phyloP scores from a whole-genome alignment of 1,139 yeast genomes.

The Candida sp. region DNA sequence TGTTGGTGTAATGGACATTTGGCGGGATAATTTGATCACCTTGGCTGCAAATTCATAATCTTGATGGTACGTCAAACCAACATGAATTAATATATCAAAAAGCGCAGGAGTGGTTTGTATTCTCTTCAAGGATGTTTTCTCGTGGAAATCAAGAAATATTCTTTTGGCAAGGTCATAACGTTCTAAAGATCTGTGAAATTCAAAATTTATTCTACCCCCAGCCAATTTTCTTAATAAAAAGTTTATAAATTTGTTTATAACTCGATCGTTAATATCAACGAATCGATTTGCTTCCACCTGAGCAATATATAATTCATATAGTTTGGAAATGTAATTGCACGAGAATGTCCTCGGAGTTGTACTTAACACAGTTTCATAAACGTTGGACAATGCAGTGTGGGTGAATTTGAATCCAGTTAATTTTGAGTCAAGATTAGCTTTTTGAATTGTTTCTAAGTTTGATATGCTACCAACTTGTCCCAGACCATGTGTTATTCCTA shows the following conservation, averaged over 20 bases:
- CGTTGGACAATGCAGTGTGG: slow-evolving; percentile 19
- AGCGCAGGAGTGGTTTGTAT: slow-evolving; percentile 17
- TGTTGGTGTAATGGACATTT: slow-evolving; percentile 28
- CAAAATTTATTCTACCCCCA: slow-evolving; percentile 1
- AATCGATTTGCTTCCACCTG: not conserved
- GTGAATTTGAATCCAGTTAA: slow-evolving; percentile 23
- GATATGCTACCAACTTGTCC: slow-evolving; percentile 12
- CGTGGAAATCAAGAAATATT: slow-evolving; percentile 22
- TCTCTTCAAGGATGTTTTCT: slow-evolving; percentile 10
- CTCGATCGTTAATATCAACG: slow-evolving; percentile 18
- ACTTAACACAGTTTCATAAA: slow-evolving; percentile 24
- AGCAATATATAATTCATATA: slow-evolving; percentile 18
- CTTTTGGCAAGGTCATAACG: slow-evolving; percentile 27
- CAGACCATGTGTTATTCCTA: slow-evolving; percentile 18
- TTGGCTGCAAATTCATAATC: slow-evolving; percentile 34
- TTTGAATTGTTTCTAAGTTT: slow-evolving; percentile 14
- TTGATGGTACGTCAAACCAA: slow-evolving; percentile 25
- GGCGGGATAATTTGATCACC: slow-evolving; percentile 23
- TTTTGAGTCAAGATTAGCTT: slow-evolving; percentile 29
- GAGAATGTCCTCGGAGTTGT: slow-evolving; percentile 13
- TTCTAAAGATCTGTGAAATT: slow-evolving; percentile 9
- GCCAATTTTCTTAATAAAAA: slow-evolving; percentile 16
- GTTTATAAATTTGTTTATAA: slow-evolving; percentile 26
- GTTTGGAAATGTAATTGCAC: slow-evolving; percentile 13
- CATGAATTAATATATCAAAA: slow-evolving; percentile 28